Base-by-base conservation (phyloP, 78 protist species). In the Acrasis kona region DNA sequence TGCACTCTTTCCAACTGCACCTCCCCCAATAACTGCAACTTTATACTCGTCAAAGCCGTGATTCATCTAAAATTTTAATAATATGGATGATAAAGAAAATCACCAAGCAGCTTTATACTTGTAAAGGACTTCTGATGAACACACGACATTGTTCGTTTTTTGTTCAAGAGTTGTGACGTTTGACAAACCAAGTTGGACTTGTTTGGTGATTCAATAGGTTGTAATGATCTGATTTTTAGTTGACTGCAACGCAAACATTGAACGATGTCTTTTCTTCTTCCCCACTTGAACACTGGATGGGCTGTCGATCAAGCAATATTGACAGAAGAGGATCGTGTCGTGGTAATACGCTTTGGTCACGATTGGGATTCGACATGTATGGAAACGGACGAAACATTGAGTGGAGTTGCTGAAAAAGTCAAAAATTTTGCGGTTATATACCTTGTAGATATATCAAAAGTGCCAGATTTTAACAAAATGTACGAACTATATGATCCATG, bases 391-490 rank as follows among this genome's bases (percentile, higher is more conserved):
- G 96, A 90, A 41, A 72, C 31, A 9, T 41, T 91, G 39, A 66
- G n/a, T 31, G 3, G 41, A 3, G 41, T 80, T 3, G 89, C 91
- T 2, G 87, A 75, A 31, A 41, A 57, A 31, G 39, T 90, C 7
- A 57, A 37, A 38, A 88, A 89, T 70, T 66, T 87, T 38, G 94
- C 95, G 4, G 89, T 87, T 41, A 79, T 96, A 8, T 94, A 93
- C 72, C 68, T 91, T 30, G 95, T 95, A 12, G 99, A 96, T 73
- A 93, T 87, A 28, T 70, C 88, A 0, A 87, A 96, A 34, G 96
- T 95, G 12, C 97, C 98, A 1, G 99, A 98, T 81, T 98, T 98
- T 84, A 97, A 96, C 80, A 37, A 82, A 19, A 98, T 98, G 99
- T 98, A 98, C 85, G 99, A 98, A 78, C 75, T 98, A 30, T 92